A percentile compares a stretch with the other conserved stretches of the same genome.
Conservation (phyloP, 2,329 filamentous ascomycete genomes). For the Claviceps maximensis region DNA sequence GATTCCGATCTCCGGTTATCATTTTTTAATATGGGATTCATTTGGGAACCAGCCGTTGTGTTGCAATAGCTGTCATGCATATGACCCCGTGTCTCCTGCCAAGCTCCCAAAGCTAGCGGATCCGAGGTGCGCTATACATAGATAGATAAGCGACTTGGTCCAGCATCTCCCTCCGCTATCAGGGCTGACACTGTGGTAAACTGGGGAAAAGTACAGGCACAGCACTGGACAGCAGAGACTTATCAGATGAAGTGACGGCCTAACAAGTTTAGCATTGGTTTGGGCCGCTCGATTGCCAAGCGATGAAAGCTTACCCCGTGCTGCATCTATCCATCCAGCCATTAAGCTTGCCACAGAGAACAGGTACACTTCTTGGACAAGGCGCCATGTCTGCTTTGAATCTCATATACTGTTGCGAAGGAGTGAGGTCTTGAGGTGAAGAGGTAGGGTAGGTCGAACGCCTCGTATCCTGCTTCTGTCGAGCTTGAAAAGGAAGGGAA, state of each 20-base stretch:
- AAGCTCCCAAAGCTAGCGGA: neutral
- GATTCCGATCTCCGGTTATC: neutral
- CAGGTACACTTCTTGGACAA: neutral
- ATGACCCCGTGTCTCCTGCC: too few species aligned
- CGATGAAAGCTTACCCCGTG: neutral
- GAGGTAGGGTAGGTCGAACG: too few species aligned
- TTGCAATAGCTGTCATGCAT: neutral
- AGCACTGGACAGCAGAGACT: conserved; percentile 1
- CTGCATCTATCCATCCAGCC: neutral
- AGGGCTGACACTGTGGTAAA: neutral
- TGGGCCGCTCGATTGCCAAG: neutral
- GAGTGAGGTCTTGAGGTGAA: too few species aligned
- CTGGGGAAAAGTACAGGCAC: neutral
- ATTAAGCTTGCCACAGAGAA: neutral
- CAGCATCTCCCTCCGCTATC: conserved; percentile 1
- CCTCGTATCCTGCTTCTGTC: too few species aligned
- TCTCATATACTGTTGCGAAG: neutral
- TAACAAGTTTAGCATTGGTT: neutral
- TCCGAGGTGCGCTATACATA: conserved; percentile 1
- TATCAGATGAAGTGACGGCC: neutral
- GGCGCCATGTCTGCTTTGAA: neutral
- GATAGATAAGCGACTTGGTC: neutral
- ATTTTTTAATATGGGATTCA: neutral
- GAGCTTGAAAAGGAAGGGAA: neutral
- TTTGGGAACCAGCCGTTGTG: neutral